Evolutionary conservation across 2,329 filamentous ascomycete species (phyloP).

Genomic region (Clarireedia monteithiana): DNA sequence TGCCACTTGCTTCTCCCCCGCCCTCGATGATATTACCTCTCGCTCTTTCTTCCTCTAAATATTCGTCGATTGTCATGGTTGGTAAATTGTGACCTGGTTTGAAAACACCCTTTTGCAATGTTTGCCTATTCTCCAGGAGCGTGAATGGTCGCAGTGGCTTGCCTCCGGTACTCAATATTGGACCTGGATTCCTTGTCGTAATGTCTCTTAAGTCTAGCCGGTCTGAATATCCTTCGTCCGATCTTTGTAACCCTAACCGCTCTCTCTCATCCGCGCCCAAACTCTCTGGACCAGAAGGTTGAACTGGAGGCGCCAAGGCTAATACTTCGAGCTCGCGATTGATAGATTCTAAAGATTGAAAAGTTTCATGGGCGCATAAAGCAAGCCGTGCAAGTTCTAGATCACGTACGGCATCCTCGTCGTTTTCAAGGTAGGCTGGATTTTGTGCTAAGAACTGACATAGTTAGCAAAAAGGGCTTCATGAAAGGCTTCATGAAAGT

Average conservation of each 20-base stretch:
- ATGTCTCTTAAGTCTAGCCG: slow-evolving; percentile 62
- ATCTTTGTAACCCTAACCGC: slow-evolving; percentile 31
- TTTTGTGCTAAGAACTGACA: slow-evolving; percentile 51
- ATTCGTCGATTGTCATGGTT: slow-evolving; percentile 97
- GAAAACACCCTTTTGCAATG: slow-evolving; percentile 76
- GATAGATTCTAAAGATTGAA: slow-evolving; percentile 80
- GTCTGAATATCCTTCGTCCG: slow-evolving; percentile 54
- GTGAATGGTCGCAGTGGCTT: slow-evolving; percentile 90
- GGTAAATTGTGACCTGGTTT: slow-evolving; percentile 85
- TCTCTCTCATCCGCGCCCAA: slow-evolving; percentile 41
- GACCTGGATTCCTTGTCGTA: slow-evolving; percentile 46
- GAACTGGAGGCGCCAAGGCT: slow-evolving; percentile 55
- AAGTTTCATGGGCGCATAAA: slow-evolving; percentile 69
- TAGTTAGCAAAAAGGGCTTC: slow-evolving; percentile 19
- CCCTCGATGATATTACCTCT: slow-evolving; percentile 87
- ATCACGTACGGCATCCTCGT: slow-evolving; percentile 77
- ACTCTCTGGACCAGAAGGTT: slow-evolving; percentile 36
- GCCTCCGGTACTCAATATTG: slow-evolving; percentile 69
- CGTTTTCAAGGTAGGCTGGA: slow-evolving; percentile 54
- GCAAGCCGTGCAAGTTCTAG: slow-evolving; percentile 70
- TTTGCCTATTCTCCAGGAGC: slow-evolving; percentile 67
- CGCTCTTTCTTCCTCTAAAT: slow-evolving; percentile 81
- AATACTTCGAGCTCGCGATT: slow-evolving; percentile 80
- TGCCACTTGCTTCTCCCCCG: slow-evolving; percentile 67
- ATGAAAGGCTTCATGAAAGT: too few species aligned